Conservation (phyloP, 148 eudicot species). For the Silene conica region DNA sequence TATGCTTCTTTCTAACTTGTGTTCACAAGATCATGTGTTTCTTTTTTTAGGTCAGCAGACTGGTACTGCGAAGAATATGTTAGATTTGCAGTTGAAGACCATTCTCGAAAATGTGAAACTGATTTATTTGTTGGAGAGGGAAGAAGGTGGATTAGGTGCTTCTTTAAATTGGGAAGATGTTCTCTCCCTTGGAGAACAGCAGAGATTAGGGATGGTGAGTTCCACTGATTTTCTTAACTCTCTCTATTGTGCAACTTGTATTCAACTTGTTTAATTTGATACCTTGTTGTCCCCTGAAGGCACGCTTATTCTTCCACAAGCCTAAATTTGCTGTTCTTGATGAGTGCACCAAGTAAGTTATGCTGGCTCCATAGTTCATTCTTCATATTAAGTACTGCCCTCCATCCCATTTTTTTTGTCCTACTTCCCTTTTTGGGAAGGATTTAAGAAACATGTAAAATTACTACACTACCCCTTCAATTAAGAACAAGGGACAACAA, state of each 20-base stretch:
- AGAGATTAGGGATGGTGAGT: conserved; percentile 92
- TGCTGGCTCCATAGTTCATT: not conserved
- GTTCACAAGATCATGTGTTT: conserved; percentile 2
- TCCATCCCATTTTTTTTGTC: too few species aligned
- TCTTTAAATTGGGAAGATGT: conserved; percentile 92
- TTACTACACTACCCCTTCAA: too few species aligned
- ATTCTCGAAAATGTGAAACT: conserved; percentile 77
- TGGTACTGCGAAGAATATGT: conserved; percentile 24
- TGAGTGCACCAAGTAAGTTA: conserved; percentile 89
- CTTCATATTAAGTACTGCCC: not conserved
- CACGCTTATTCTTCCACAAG: conserved; percentile 97
- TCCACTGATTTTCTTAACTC: not conserved
- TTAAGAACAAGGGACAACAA: too few species aligned
- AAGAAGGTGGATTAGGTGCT: conserved; percentile 83
- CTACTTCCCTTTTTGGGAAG: too few species aligned
- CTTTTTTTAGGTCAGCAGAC: conserved; percentile 43
- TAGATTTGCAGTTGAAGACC: conserved; percentile 57
- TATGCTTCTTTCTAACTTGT: not conserved
- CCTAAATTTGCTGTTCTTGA: conserved; percentile 91
- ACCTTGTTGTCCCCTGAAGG: conserved; percentile 39
- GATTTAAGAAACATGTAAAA: too few species aligned
- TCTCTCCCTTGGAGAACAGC: conserved; percentile 93
- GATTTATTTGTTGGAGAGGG: conserved; percentile 81
- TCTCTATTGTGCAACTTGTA: not conserved
- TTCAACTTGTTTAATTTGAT: conserved; percentile 15